Conservation (phyloP, 192 early-diverging fungal genomes). For the Coemansia sp. region DNA sequence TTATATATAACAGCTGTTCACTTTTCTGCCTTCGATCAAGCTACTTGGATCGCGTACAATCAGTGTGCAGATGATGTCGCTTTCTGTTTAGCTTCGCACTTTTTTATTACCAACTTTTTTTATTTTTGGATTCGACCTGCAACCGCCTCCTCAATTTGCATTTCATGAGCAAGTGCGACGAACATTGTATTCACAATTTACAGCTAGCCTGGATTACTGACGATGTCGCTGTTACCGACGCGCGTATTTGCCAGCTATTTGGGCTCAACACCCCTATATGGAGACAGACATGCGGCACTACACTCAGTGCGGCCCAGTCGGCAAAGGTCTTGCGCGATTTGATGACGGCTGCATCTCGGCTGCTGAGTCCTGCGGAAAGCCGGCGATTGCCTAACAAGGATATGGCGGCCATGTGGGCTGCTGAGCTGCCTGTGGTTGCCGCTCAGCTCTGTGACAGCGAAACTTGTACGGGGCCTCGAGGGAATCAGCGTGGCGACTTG, state of each 20-base stretch:
- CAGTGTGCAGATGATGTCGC: background rate
- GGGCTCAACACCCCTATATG: slow-evolving; percentile 23
- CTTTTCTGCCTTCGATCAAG: too few species aligned
- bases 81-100: background rate
- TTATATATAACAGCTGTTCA: too few species aligned
- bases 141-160: background rate
- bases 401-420: slow-evolving; percentile 13
- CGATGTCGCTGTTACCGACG: background rate
- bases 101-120: background rate
- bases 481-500: background rate
- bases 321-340: slow-evolving; percentile 3
- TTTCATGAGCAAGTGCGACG: slow-evolving; percentile 38
- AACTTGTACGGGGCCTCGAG: too few species aligned
- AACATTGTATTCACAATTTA: slow-evolving; percentile 37
- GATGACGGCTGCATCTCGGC: slow-evolving; percentile 8
- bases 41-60: background rate
- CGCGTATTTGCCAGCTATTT: slow-evolving; percentile 15
- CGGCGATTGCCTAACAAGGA: background rate
- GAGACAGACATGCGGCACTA: slow-evolving; percentile 18
- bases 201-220: slow-evolving; percentile 22
- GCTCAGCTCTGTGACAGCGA: slow-evolving; percentile 1
- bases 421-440: slow-evolving; percentile 11
- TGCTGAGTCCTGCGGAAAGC: background rate
- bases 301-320: background rate
- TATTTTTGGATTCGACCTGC: background rate